Evolutionary conservation across 2,329 filamentous ascomycete genomes (phyloP), one percentile per base, ranked within the genome.

Genomic region (Aspergillus latus): DNA sequence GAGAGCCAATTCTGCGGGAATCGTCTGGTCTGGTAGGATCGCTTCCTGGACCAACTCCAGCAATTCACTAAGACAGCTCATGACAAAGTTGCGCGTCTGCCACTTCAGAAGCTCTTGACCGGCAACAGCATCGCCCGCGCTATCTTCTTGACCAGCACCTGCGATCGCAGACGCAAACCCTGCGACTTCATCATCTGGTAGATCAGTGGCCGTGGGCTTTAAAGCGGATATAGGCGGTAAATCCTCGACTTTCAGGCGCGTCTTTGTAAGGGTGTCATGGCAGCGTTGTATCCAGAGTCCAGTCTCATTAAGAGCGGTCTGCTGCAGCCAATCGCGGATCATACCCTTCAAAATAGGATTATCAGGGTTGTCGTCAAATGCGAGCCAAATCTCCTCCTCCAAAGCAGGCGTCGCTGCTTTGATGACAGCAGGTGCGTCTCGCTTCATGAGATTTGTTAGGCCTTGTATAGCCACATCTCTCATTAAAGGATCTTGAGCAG

Each of bases 161-260:
- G 85, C 87, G 29, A 82, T 82, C 1, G 88, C 86, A n/a, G 87
- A 84, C 32, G 92, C 92, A 68, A 99, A 97, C 0, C 94, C 94
- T 51, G 94, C 94, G 36, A 96, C 93, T 72, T 99, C 95, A 70
- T 99, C 94, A 69, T 99, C 94, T 60, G 93, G 89, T 0, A 97
- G 76, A 65, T 99, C 94, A n/a, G 90, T 82, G 10, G 83, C 79
- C 3, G 81, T 78, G 8, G 68, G 66, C 37, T 74, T 72, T 26
- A 72, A 63, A 5, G 66, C 65, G 11, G 79, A 77, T 49, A 69
- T 72, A 4, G 66, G 63, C 21, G 64, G 64, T 3, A 63, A 47
- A 8, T 84, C 81, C 42, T 85, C 82, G 1, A 77, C 75, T 67
- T 88, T 89, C 30, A 83, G 82, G 62, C 90, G 86, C 0, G 90